These are phyloP conservation scores for Mycena olivaceomarginata DNA, from an alignment of 768 basidiomycete species.

Conservation along the genomic window DNA sequence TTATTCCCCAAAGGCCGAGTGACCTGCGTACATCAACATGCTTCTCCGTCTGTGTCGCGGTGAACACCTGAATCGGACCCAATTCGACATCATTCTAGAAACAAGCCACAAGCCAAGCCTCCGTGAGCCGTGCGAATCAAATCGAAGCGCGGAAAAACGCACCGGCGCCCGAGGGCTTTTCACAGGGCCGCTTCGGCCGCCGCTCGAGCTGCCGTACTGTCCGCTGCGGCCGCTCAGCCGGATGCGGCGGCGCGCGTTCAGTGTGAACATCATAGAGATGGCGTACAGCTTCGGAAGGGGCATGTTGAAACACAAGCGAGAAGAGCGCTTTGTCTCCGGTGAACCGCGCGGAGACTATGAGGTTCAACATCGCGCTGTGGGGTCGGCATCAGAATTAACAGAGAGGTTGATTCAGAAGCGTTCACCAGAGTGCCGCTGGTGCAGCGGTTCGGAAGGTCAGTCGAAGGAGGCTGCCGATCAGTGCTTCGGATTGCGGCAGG, in stretches of 20 bases:
- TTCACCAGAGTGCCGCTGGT: not conserved
- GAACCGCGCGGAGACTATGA: not conserved
- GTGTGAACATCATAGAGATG: not conserved
- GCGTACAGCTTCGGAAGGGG: not conserved
- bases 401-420: not conserved
- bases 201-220: not conserved
- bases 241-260: not conserved
- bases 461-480: not conserved
- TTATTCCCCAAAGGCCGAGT: not conserved
- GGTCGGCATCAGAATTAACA: not conserved
- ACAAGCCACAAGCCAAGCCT: too few relatives aligned
- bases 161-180: not conserved
- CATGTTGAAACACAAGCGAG: not conserved
- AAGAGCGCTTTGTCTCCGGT: not conserved
- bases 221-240: not conserved
- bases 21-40: not conserved
- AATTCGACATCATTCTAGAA: not conserved
- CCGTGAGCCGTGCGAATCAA: too few relatives aligned
- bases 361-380: not conserved
- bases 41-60: not conserved
- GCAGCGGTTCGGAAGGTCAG: slow-evolving; percentile 2
- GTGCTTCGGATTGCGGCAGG: not conserved
- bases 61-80: not conserved
- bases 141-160: not conserved
- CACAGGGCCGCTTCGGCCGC: not conserved